A percentile compares a stretch with the other conserved stretches of the same genome.
These are phyloP conservation scores for Hypoxylon sp. DNA, from an alignment of 2,329 filamentous ascomycete genomes.

Conservation along the genomic window DNA sequence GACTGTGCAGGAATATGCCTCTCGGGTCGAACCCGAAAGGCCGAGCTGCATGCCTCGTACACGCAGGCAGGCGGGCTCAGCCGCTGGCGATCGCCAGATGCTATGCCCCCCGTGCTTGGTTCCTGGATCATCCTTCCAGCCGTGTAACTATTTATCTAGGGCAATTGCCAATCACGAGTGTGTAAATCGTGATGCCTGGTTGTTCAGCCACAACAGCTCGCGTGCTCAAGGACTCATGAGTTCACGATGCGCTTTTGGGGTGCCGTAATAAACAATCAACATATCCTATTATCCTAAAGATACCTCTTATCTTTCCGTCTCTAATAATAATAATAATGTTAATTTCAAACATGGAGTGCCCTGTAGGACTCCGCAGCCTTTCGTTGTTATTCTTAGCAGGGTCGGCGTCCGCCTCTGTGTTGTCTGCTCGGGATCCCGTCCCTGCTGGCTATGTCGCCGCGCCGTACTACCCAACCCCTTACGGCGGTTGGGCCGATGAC, in stretches of 20 bases:
- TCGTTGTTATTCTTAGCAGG: constrained; percentile 44
- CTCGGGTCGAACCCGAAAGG: constrained; percentile 32
- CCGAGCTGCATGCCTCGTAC: constrained; percentile 31
- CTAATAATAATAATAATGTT: constrained; percentile 42
- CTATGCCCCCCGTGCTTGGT: constrained; percentile 27
- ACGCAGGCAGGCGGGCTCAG: constrained; percentile 25
- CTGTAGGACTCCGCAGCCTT: constrained; percentile 49
- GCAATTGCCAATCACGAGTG: constrained; percentile 39
- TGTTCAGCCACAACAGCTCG: constrained; percentile 31
- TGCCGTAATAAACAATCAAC: constrained; percentile 22
- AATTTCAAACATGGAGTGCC: constrained; percentile 48
- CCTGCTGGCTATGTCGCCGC: constrained; percentile 61
- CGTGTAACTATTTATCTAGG: constrained; percentile 31
- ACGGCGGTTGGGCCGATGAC: constrained; percentile 77
- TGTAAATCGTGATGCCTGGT: constrained; percentile 28
- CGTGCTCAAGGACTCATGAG: constrained; percentile 22
- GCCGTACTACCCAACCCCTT: constrained; percentile 81
- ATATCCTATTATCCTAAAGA: constrained; percentile 11
- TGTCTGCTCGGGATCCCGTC: constrained; percentile 50
- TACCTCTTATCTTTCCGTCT: neutral
- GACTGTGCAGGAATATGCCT: constrained; percentile 1
- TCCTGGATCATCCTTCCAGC: constrained; percentile 30
- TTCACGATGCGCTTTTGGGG: constrained; percentile 26
- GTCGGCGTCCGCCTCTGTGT: constrained; percentile 41
- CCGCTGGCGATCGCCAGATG: constrained; percentile 26